Base-by-base conservation (phyloP, 2,329 filamentous ascomycete species). In the Penicillium sp. region DNA sequence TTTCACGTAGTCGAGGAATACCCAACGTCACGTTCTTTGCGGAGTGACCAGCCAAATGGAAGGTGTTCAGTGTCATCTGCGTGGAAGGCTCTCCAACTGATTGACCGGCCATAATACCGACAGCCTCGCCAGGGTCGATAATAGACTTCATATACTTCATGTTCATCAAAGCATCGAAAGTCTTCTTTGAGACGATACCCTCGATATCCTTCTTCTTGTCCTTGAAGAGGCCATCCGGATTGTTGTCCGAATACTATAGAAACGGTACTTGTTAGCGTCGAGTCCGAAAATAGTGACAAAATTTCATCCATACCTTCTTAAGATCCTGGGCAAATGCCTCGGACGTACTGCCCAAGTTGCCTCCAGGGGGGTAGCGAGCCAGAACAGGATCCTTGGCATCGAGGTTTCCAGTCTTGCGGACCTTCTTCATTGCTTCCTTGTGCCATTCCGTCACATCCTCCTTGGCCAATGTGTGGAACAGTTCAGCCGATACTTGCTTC, bases 51-150 rank as follows among this genome's bases (percentile, higher is more conserved):
- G 94, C 94, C 83, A 99, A 89, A 82, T 99, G 94, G 83, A 99
- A 99, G 25, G 95, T 99, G 76, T 99, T 99, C 49, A 99, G 78
- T 7, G 95, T 99, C 95, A 99, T 99, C 72, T 99, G 94, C 10
- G 94, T 99, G 2, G 92, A 96, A 8, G 95, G 94, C 69, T 99
- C 95, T 68, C 94, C 94, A 38, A 99, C 86, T 28, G 92, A 97
- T 74, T 99, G 94, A 9, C 92, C 92, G 45, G 95, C 95, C 53
- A 99, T 90, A 57, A 99, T 95, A 60, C 94, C 94, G 24, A 99
- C 92, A 24, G 94, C 92, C 76, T 99, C 95, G 41, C 94, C 94
- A 25, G 94, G 90, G 64, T 99, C 92, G 22, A 96, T 88, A 8
- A 96, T 81, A 2, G 92, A 96, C 62, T 87, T 88, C 60, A 97